phyloP scores from a whole-genome alignment of 345 rosid genomes.

The Iberis pinnata region DNA sequence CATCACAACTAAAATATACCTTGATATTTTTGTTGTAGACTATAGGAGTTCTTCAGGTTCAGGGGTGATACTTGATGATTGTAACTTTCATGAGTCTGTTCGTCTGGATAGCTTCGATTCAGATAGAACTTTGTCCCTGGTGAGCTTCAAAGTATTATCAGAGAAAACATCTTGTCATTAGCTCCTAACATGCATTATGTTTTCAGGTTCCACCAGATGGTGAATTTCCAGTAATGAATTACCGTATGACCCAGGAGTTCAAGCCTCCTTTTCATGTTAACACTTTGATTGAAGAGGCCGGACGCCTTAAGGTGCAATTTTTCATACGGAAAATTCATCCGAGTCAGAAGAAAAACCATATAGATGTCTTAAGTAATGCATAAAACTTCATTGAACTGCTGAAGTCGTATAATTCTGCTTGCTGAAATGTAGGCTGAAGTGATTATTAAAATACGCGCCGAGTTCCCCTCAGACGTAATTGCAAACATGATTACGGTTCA shows the following conservation, averaged over 20 bases:
- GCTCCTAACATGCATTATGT: slow-evolving; percentile 23
- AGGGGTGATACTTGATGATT: slow-evolving; percentile 92
- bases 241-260: slow-evolving; percentile 98
- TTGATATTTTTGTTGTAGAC: slow-evolving; percentile 44
- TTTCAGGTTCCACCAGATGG: slow-evolving; percentile 96
- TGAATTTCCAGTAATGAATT: slow-evolving; percentile 98
- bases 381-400: slow-evolving; percentile 4
- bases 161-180: slow-evolving; percentile 1
- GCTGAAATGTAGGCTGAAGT: slow-evolving; percentile 75
- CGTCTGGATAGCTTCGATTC: slow-evolving; percentile 84
- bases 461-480: slow-evolving; percentile 67
- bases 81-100: slow-evolving; percentile 98
- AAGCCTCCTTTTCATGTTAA: slow-evolving; percentile 94
- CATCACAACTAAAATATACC: background rate
- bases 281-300: slow-evolving; percentile 92
- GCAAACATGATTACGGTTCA: slow-evolving; percentile 77
- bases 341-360: slow-evolving; percentile 14
- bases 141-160: slow-evolving; percentile 32
- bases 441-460: slow-evolving; percentile 72
- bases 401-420: slow-evolving; percentile 7
- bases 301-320: slow-evolving; percentile 62
- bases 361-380: background rate
- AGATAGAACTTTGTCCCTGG: slow-evolving; percentile 86
- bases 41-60: slow-evolving; percentile 77
- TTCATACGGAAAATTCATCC: background rate